These are phyloP conservation scores for Populus pruinosa DNA, from an alignment of 345 rosid genomes.

Conservation along the genomic window DNA sequence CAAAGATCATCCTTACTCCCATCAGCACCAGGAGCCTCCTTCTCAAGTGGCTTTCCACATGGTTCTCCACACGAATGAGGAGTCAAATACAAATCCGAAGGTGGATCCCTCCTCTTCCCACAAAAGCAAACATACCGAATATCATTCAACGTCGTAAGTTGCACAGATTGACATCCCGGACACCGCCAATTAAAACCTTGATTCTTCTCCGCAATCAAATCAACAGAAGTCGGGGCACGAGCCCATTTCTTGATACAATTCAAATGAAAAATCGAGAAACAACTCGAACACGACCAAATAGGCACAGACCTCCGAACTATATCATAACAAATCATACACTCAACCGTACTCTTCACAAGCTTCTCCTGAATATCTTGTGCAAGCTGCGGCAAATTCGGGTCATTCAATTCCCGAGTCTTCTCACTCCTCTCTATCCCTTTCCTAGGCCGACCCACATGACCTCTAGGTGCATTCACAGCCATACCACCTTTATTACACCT, in stretches of 20 bases:
- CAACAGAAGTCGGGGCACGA: conserved; percentile 83
- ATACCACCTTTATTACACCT: conserved; percentile 31
- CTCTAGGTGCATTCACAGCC: conserved; percentile 22
- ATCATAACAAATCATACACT: conserved; percentile 98
- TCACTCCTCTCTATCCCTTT: conserved; percentile 35
- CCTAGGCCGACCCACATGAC: conserved; percentile 30
- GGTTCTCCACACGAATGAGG: conserved; percentile 98
- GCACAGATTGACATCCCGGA: conserved; percentile 94
- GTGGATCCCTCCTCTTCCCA: conserved; percentile 79
- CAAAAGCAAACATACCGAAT: conserved; percentile 81
- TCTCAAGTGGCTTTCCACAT: conserved; percentile 89
- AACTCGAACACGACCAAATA: conserved; percentile 93
- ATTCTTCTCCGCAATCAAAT: conserved; percentile 69
- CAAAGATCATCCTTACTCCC: conserved; percentile 58
- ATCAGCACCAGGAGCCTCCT: conserved; percentile 32
- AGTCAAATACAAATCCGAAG: conserved; percentile 83
- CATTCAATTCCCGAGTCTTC: conserved; percentile 35
- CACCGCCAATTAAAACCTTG: conserved; percentile 96
- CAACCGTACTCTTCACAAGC: conserved; percentile 61
- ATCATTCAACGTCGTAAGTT: conserved; percentile 67
- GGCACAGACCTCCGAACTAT: conserved; percentile 76
- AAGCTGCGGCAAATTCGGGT: conserved; percentile 75
- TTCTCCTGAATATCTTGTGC: conserved; percentile 92
- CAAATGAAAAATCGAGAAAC: conserved; percentile 88
- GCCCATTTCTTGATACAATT: conserved; percentile 96